Evolutionary conservation across 768 basidiomycete species (phyloP), one percentile per base, ranked within the genome.

Genomic region (Boletus insuetus): DNA sequence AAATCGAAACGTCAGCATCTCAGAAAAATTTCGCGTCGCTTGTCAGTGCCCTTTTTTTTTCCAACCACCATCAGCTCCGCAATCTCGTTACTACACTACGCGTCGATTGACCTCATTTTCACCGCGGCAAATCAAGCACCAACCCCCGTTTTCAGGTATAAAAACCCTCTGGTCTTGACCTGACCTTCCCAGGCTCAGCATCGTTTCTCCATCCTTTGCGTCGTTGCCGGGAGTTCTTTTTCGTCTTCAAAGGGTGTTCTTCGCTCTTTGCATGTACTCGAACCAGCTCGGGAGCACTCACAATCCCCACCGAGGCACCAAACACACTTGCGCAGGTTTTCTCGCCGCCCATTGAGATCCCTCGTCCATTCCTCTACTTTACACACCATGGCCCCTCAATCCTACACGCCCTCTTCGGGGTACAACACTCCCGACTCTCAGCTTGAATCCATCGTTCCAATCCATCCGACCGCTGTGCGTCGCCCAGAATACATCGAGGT

Each of bases 251-350:
- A 55, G 66, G 60, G 70, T 62, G 9, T 48, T 58, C 70, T 77
- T 72, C 77, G 75, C 67, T 67, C 69, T 64, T 79, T 91, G 88
- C 83, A 94, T 94, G 93, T 96, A 87, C 90, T 91, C 89, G 61
- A 94, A 95, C 89, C 86, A 87, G 73, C 88, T 94, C 64, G 86
- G 87, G 75, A 89, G 87, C 74, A 78, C 84, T 63, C 93, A 95
- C 79, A 95, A 95, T 78, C 80, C 82, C 65, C 82, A 89, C 78
- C 82, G 91, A 85, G 94, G 94, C 79, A 73, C 69, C 67, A 94
- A 90, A 72, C 94, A 95, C 81, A 84, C 87, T 63, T 76, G 77
- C 69, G 82, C 89, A 63, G 83, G 85, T 61, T 82, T 87, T 68
- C 70, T 91, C 51, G 78, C 78, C 74, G 56, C 70, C 55, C 75